A percentile compares a stretch with the other conserved stretches of the same genome.
Conservation (phyloP, 768 basidiomycete species). For the Hemileccinum rubropunctum region DNA sequence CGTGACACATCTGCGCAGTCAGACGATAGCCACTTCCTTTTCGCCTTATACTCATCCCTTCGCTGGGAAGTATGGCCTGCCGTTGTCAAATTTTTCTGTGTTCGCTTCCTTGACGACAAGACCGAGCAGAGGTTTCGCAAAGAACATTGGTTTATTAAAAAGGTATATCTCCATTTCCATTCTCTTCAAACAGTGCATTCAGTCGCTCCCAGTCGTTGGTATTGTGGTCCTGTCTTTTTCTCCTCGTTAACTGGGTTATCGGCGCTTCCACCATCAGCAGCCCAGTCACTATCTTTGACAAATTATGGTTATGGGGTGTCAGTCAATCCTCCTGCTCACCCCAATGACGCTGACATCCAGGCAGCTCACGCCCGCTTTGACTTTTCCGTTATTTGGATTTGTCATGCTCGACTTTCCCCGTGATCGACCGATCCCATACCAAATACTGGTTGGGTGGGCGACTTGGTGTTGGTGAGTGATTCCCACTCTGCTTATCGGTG, state of each 20-base stretch:
- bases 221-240: constrained; percentile 60
- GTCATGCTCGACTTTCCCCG: constrained; percentile 73
- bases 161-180: constrained; percentile 32
- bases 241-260: constrained; percentile 68
- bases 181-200: neutral
- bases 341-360: neutral
- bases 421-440: constrained; percentile 56
- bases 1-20: constrained; percentile 34
- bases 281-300: constrained; percentile 48
- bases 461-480: constrained; percentile 61
- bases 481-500: neutral
- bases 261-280: constrained; percentile 49
- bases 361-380: constrained; percentile 56
- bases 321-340: constrained; percentile 22
- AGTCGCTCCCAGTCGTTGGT: constrained; percentile 44
- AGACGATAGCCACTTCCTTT: constrained; percentile 36
- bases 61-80: constrained; percentile 59
- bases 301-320: constrained; percentile 59
- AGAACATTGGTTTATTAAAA: constrained; percentile 74
- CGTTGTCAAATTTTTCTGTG: constrained; percentile 55
- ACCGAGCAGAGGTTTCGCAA: constrained; percentile 48
- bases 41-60: constrained; percentile 39
- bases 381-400: constrained; percentile 60
- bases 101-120: constrained; percentile 59
- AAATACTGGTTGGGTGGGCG: constrained; percentile 53